These are phyloP conservation scores for Cryptococcus deneoformans DNA, from an alignment of 1,284 basidiomycete species.

Conservation along the genomic window DNA sequence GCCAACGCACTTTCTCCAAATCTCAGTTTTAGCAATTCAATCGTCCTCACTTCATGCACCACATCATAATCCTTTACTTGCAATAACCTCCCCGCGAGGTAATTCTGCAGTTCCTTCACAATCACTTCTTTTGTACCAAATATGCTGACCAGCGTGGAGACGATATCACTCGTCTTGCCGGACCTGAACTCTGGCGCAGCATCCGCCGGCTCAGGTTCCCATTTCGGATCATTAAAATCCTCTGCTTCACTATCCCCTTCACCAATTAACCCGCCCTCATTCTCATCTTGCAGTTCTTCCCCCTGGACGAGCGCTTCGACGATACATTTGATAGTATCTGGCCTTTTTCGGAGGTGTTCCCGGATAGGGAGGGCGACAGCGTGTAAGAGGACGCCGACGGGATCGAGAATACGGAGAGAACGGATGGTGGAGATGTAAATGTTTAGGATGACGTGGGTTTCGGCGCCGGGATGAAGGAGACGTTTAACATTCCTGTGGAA, in stretches of 20 bases:
- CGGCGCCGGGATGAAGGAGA: constrained; percentile 91
- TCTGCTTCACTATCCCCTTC: constrained; percentile 73
- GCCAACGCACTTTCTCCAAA: constrained; percentile 88
- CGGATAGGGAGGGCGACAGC: constrained; percentile 89
- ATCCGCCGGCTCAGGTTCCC: constrained; percentile 92
- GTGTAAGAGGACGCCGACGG: constrained; percentile 85
- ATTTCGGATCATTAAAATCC: constrained; percentile 80
- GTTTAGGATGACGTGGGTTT: constrained; percentile 84
- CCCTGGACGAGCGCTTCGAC: constrained; percentile 84
- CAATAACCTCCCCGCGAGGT: constrained; percentile 79
- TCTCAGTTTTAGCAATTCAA: constrained; percentile 88
- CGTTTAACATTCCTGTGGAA: constrained; percentile 70
- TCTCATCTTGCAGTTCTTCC: constrained; percentile 59
- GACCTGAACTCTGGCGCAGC: constrained; percentile 89
- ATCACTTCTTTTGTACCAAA: constrained; percentile 91
- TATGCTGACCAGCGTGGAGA: constrained; percentile 92
- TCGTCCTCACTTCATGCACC: constrained; percentile 83
- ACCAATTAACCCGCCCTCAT: constrained; percentile 49
- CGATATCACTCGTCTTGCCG: constrained; percentile 82
- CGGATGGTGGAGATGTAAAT: constrained; percentile 96
- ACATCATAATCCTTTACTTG: constrained; percentile 73
- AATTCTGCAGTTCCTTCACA: constrained; percentile 84
- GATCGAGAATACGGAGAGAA: constrained; percentile 85
- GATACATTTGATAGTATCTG: constrained; percentile 88
- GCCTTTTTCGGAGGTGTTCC: constrained; percentile 70